These are phyloP conservation scores for Porodaedalea pini DNA, from an alignment of 1,284 basidiomycete genomes.

Conservation along the genomic window DNA sequence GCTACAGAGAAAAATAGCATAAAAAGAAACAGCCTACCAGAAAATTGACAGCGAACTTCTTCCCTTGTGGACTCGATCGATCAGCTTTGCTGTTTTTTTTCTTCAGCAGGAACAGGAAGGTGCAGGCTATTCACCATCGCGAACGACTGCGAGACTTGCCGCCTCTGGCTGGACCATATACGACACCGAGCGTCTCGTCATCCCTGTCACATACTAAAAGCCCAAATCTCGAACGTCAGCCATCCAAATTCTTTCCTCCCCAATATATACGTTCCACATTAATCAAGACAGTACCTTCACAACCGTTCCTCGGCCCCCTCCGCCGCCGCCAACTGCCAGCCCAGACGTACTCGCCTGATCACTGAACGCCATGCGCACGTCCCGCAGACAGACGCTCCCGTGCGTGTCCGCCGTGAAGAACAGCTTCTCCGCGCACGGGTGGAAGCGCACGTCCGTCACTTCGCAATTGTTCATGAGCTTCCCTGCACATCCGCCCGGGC, in stretches of 20 bases:
- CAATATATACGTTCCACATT: no score
- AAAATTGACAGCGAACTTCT: conserved; percentile 58
- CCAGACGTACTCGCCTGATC: conserved; percentile 33
- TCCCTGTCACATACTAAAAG: conserved; percentile 60
- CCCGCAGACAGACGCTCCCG: conserved; percentile 62
- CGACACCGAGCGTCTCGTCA: conserved; percentile 42
- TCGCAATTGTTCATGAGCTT: conserved; percentile 50
- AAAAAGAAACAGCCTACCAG: conserved; percentile 41
- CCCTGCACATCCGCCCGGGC: conserved; percentile 37
- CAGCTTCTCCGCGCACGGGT: conserved; percentile 59
- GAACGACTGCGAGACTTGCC: conserved; percentile 63
- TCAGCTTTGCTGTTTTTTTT: background rate
- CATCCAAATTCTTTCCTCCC: no score
- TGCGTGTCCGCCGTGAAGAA: conserved; percentile 60
- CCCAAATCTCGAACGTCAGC: no score
- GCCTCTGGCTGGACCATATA: conserved; percentile 56
- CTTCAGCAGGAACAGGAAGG: background rate
- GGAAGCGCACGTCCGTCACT: conserved; percentile 59
- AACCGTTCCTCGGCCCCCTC: background rate
- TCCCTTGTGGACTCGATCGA: conserved; percentile 39
- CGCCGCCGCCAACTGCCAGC: conserved; percentile 32
- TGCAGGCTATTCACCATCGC: conserved; percentile 45
- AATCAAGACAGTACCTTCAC: background rate
- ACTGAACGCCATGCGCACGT: conserved; percentile 74
- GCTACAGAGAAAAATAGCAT: no score